Evolutionary conservation across 202 grass and related monocot genomes (phyloP).

Genomic region (Eragrostis tef): DNA sequence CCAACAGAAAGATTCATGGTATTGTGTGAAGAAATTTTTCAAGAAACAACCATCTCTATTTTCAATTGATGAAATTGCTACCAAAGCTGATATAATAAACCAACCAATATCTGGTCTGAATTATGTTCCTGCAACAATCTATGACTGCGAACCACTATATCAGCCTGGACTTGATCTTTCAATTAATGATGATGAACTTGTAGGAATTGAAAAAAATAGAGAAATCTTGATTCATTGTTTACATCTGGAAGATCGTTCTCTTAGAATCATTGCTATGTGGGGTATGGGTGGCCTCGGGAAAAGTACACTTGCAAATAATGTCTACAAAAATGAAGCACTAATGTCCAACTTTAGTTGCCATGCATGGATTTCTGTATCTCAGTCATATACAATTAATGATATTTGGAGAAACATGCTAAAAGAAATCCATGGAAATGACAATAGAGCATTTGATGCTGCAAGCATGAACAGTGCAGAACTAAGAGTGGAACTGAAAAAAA

Average conservation of each 20-base stretch:
- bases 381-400: conserved; percentile 24
- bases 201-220: conserved; percentile 41
- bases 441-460: neutral
- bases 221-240: conserved; percentile 23
- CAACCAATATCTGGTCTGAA: neutral
- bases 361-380: conserved; percentile 53
- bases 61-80: conserved; percentile 37
- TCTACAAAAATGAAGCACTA: conserved; percentile 31
- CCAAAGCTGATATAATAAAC: neutral
- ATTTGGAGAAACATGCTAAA: conserved; percentile 34
- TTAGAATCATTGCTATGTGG: conserved; percentile 27
- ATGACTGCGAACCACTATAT: conserved; percentile 26
- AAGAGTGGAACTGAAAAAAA: neutral
- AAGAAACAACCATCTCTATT: conserved; percentile 8
- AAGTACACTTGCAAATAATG: conserved; percentile 33
- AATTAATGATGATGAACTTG: conserved; percentile 29
- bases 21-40: neutral
- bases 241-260: neutral
- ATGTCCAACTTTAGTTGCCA: conserved; percentile 32
- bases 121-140: neutral
- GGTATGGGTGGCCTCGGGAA: conserved; percentile 58
- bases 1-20: neutral
- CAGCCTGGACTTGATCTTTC: neutral
- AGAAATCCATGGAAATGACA: neutral
- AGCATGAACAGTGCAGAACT: neutral